A percentile compares a stretch with the other conserved stretches of the same genome.
Conservation (phyloP, 257 asterid genomes). For the Solanum chiquidenum region DNA sequence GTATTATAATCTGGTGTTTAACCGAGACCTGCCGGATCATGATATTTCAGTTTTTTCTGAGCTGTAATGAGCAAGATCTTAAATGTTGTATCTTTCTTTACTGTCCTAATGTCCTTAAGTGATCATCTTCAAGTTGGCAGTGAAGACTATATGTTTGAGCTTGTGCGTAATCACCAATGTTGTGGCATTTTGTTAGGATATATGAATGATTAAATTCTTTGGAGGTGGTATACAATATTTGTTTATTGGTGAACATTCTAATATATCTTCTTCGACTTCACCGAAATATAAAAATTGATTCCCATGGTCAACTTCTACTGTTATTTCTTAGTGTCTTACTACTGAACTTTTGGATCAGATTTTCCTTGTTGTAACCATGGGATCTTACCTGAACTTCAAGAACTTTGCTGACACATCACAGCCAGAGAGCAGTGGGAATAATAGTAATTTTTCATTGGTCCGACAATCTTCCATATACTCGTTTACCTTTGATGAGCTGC, state of each 20-base stretch:
- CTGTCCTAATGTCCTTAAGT: background rate
- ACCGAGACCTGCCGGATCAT: background rate
- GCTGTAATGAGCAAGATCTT: background rate
- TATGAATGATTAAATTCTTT: background rate
- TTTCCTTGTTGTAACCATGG: slow-evolving; percentile 32
- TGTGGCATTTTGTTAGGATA: background rate
- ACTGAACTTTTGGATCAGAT: slow-evolving; percentile 21
- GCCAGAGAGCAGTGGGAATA: slow-evolving; percentile 27
- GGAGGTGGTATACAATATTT: background rate
- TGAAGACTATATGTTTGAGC: background rate
- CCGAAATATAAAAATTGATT: background rate
- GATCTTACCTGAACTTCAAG: slow-evolving; percentile 76
- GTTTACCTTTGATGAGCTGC: slow-evolving; percentile 83
- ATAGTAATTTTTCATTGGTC: slow-evolving; percentile 32
- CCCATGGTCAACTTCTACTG: background rate
- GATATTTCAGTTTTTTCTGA: background rate
- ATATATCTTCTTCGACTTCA: background rate
- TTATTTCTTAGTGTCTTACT: slow-evolving; percentile 6
- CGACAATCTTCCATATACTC: slow-evolving; percentile 72
- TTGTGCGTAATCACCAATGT: background rate
- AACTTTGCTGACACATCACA: slow-evolving; percentile 37
- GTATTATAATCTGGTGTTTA: background rate
- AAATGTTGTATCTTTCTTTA: background rate
- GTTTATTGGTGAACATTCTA: background rate
- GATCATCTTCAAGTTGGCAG: background rate